These are phyloP conservation scores for Amaranthus hypochondriacus DNA, from an alignment of 148 eudicot genomes.

Conservation along the genomic window DNA sequence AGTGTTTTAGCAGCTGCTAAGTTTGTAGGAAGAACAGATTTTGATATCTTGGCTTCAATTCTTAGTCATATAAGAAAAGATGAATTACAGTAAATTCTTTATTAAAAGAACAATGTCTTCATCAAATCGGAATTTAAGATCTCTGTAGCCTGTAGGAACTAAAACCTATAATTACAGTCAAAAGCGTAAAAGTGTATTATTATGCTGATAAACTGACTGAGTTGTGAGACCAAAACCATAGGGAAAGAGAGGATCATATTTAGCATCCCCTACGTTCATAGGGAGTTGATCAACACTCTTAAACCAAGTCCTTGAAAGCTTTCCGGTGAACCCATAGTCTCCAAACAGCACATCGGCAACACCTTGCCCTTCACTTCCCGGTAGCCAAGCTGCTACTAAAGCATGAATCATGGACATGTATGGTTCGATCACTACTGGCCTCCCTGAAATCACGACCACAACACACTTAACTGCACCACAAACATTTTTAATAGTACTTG, in stretches of 20 bases:
- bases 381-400: constrained; percentile 35
- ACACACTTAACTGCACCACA: constrained; percentile 29
- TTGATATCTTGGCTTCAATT: too few relatives aligned
- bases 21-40: too few relatives aligned
- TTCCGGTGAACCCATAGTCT: constrained; percentile 21
- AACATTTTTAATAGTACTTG: constrained; percentile 14
- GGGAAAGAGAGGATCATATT: constrained; percentile 31
- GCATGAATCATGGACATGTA: constrained; percentile 27
- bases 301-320: constrained; percentile 30
- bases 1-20: too few relatives aligned
- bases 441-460: constrained; percentile 26
- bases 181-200: too few relatives aligned
- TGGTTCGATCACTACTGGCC: constrained; percentile 36
- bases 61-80: too few relatives aligned
- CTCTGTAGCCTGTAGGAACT: too few relatives aligned
- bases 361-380: constrained; percentile 35
- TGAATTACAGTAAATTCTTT: too few relatives aligned
- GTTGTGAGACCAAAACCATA: constrained; percentile 29
- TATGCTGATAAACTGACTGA: background rate
- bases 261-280: constrained; percentile 31
- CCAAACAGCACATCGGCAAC: constrained; percentile 26
- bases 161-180: too few relatives aligned
- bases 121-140: too few relatives aligned
- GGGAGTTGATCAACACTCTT: constrained; percentile 31
- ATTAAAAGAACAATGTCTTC: too few relatives aligned